A percentile compares a stretch with the other conserved stretches of the same genome.
phyloP scores from a whole-genome alignment of 2,329 filamentous ascomycete species.

The Cladophialophora exuberans region DNA sequence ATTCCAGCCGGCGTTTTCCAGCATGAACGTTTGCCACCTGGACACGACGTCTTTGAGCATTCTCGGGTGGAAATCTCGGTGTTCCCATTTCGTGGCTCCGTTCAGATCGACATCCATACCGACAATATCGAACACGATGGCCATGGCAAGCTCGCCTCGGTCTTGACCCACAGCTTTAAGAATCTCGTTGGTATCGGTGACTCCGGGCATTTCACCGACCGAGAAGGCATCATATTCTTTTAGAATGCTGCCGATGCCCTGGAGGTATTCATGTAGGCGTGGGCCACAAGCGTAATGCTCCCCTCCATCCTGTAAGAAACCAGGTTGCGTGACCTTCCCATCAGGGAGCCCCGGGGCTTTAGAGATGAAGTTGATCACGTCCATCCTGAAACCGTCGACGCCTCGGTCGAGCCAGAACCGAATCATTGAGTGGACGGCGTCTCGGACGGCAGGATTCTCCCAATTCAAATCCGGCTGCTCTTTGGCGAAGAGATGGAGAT shows the following conservation, averaged over 20 bases:
- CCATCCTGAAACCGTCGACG: slow-evolving; percentile 72
- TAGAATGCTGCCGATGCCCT: slow-evolving; percentile 42
- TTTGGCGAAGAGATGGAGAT: slow-evolving; percentile 73
- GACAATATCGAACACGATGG: slow-evolving; percentile 46
- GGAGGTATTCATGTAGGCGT: slow-evolving; percentile 42
- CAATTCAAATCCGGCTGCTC: slow-evolving; percentile 87
- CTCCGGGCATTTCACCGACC: slow-evolving; percentile 46
- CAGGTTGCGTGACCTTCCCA: slow-evolving; percentile 43
- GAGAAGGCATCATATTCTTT: slow-evolving; percentile 43
- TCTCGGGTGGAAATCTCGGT: slow-evolving; percentile 49
- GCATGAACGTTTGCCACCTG: slow-evolving; percentile 57
- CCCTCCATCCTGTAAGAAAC: slow-evolving; percentile 55
- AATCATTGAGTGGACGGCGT: slow-evolving; percentile 73
- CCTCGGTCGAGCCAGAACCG: slow-evolving; percentile 78
- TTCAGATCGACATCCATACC: slow-evolving; percentile 34
- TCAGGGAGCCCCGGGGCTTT: slow-evolving; percentile 61
- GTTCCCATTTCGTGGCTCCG: slow-evolving; percentile 48
- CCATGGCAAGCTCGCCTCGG: slow-evolving; percentile 44
- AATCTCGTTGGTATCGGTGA: slow-evolving; percentile 38
- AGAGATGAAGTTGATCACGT: slow-evolving; percentile 74
- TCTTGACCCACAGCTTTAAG: slow-evolving; percentile 41
- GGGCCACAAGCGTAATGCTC: slow-evolving; percentile 41
- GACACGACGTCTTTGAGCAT: slow-evolving; percentile 54
- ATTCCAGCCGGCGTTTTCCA: slow-evolving; percentile 56
- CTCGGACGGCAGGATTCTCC: slow-evolving; percentile 69